Evolutionary conservation across 1,284 basidiomycete species (phyloP).

Genomic region (Irpex rosettiformis): DNA sequence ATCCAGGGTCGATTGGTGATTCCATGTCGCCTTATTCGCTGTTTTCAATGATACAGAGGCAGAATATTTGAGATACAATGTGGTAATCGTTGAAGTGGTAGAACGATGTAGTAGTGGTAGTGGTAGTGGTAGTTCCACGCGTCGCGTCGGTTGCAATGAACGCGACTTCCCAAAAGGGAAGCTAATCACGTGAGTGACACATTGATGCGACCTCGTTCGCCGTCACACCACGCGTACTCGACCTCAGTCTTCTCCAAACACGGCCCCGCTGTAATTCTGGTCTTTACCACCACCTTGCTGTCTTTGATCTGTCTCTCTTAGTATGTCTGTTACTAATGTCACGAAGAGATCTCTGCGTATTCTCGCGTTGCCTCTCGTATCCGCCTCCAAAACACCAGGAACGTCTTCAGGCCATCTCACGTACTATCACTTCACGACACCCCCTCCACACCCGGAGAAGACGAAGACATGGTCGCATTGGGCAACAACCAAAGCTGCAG

Average conservation of each 20-base stretch:
- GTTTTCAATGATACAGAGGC: background rate
- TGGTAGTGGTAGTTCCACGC: too few relatives aligned
- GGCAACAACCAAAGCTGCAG: conserved; percentile 45
- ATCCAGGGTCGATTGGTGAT: conserved; percentile 25
- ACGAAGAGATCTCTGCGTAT: conserved; percentile 39
- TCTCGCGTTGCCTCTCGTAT: conserved; percentile 42
- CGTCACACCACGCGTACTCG: conserved; percentile 10
- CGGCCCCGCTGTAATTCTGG: background rate
- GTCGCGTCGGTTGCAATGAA: background rate
- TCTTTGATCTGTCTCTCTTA: background rate
- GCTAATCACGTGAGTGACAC: conserved; percentile 3
- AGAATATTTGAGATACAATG: background rate
- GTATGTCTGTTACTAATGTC: conserved; percentile 26
- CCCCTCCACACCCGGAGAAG: conserved; percentile 22
- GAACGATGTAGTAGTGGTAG: too few relatives aligned
- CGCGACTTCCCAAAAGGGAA: conserved; percentile 1
- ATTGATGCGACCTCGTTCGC: background rate
- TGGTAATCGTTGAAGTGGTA: background rate
- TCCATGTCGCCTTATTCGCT: conserved; percentile 19
- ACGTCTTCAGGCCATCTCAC: conserved; percentile 30
- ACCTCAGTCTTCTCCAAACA: conserved; percentile 5
- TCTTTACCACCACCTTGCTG: background rate
- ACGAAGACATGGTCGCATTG: conserved; percentile 33
- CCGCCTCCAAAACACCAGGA: conserved; percentile 16
- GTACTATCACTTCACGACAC: conserved; percentile 46